Conservation (phyloP, 805 yeast genomes). For the Candida xiaguanensis region DNA sequence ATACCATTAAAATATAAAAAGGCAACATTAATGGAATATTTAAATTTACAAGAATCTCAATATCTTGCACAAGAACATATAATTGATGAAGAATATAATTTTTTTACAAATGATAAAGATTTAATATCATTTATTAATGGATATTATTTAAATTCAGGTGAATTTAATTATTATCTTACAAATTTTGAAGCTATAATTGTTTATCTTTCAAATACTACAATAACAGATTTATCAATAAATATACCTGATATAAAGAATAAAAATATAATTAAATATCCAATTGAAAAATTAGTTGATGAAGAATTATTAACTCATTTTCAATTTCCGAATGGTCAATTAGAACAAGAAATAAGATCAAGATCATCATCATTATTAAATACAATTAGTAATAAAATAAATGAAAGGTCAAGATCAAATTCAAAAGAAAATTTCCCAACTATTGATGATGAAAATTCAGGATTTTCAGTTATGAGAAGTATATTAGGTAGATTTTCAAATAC, state of each 20-base stretch:
- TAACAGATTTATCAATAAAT: constrained; percentile 20
- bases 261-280: constrained; percentile 18
- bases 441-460: constrained; percentile 20
- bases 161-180: constrained; percentile 35
- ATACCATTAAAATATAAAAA: constrained; percentile 9
- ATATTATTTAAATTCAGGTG: constrained; percentile 34
- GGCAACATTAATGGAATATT: constrained; percentile 25
- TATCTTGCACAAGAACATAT: constrained; percentile 14
- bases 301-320: constrained; percentile 22
- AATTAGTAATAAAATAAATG: constrained; percentile 27
- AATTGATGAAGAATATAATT: constrained; percentile 13
- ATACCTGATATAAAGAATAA: constrained; percentile 10
- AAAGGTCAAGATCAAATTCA: constrained; percentile 32
- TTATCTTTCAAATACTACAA: constrained; percentile 33
- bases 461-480: constrained; percentile 31
- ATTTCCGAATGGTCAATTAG: constrained; percentile 24
- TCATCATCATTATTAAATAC: constrained; percentile 38
- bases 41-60: constrained; percentile 20
- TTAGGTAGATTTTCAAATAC: constrained; percentile 30
- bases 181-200: constrained; percentile 40
- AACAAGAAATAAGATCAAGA: constrained; percentile 28
- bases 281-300: constrained; percentile 28
- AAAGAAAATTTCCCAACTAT: constrained; percentile 26
- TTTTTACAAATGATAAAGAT: constrained; percentile 28
- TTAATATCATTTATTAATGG: constrained; percentile 24